Evolutionary conservation across 1,284 basidiomycete genomes (phyloP), one percentile per base, ranked within the genome.

Genomic region (Tetrapyrgos nigripes): DNA sequence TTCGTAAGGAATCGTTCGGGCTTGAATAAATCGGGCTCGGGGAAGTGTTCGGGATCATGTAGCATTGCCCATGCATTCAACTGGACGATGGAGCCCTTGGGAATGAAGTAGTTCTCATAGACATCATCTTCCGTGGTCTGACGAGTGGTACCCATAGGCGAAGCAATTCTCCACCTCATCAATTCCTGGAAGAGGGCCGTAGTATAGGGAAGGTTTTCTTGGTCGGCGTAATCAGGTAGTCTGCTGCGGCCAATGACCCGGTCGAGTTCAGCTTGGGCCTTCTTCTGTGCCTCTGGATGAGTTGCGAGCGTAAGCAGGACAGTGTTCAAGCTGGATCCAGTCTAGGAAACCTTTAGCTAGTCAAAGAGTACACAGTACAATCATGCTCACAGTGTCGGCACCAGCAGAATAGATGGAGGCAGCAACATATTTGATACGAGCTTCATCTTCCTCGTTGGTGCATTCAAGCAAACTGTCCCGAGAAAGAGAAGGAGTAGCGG

Each of bases 211-310:
- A 81, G 62, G 4, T 58, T 60, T 0, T 68, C 66, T 24, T 68
- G 57, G 45, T 81, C 78, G 1, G 65, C 63, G 35, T 78, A 76
- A 2, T 68, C 67, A 2, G 79, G 80, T 2, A 81, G 67, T 21
- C 71, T 68, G 2, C 70, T 70, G 0, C 58, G 47, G 2, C 70
- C 71, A 17, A 79, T 58, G 10, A 81, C 72, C 3, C 59, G 35
- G 47, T 82, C 80, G 13, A 82, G 63, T 55, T 82, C 78, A 5
- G 61, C 64, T 53, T 79, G 79, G 1, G 78, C 75, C 50, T 72
- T 73, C 27, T 61, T 64, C 43, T 77, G 69, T 2, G 75, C 73
- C 17, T 75, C 71, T 0, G 79, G 80, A 45, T 75, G 63, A 14
- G 31, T 50, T 26, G 49, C 49, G 29, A 50, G 49, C 10, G 49